Evolutionary conservation across 2,329 filamentous ascomycete species (phyloP).

Genomic region (Paecilomyces fulvus): DNA sequence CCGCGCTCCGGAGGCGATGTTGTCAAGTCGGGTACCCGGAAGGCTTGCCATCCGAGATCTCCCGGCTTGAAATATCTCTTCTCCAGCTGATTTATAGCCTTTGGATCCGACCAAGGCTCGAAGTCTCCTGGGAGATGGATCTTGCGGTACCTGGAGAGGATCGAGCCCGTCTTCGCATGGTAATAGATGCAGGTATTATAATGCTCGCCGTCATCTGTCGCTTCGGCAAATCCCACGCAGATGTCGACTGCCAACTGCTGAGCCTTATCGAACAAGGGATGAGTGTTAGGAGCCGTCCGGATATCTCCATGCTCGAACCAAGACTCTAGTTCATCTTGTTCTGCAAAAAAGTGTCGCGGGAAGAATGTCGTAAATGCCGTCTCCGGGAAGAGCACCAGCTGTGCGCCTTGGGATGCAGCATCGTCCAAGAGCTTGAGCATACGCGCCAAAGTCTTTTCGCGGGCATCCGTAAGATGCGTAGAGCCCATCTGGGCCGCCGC

Average conservation of each 20-base stretch:
- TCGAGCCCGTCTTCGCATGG: slow-evolving; percentile 32
- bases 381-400: slow-evolving; percentile 48
- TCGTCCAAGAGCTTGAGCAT: slow-evolving; percentile 43
- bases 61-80: slow-evolving; percentile 49
- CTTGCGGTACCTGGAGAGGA: slow-evolving; percentile 48
- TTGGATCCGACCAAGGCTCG: slow-evolving; percentile 43
- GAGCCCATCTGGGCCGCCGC: slow-evolving; percentile 49
- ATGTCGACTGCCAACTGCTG: slow-evolving; percentile 43
- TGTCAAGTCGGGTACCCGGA: slow-evolving; percentile 43
- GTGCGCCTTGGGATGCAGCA: slow-evolving; percentile 37
- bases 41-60: slow-evolving; percentile 46
- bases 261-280: slow-evolving; percentile 43
- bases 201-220: slow-evolving; percentile 34
- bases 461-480: slow-evolving; percentile 35
- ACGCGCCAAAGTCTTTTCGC: slow-evolving; percentile 37
- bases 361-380: slow-evolving; percentile 51
- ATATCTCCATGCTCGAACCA: slow-evolving; percentile 45
- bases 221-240: slow-evolving; percentile 46
- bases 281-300: slow-evolving; percentile 35
- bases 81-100: slow-evolving; percentile 47
- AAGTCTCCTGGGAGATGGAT: slow-evolving; percentile 46
- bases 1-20: slow-evolving; percentile 25
- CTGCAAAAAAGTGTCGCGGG: slow-evolving; percentile 42
- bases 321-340: slow-evolving; percentile 35
- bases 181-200: slow-evolving; percentile 49